These are phyloP conservation scores for Solanum pennellii DNA, from an alignment of 257 asterid species.

Conservation along the genomic window DNA sequence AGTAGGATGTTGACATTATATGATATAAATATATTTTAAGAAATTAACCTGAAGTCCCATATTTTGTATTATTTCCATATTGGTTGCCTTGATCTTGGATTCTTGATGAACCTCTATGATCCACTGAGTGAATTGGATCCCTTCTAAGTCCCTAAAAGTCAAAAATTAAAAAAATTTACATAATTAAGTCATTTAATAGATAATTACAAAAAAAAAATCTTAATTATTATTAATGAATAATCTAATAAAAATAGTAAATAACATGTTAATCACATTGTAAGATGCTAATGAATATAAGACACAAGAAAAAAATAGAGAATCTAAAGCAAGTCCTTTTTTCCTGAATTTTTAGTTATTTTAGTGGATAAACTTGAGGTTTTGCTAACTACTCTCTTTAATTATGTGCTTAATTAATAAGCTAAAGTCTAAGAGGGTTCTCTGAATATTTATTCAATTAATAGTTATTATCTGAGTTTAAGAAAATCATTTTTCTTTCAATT, in stretches of 20 bases:
- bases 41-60: constrained; percentile 24
- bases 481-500: too few species aligned
- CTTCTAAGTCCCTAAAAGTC: constrained; percentile 40
- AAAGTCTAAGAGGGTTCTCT: neutral
- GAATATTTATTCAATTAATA: too few species aligned
- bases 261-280: neutral
- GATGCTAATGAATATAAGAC: neutral
- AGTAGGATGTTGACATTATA: too few species aligned
- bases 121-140: constrained; percentile 19
- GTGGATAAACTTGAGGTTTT: neutral
- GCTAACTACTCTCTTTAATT: neutral
- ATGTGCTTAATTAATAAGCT: neutral
- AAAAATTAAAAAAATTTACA: neutral
- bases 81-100: constrained; percentile 11
- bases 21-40: neutral
- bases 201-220: too few species aligned
- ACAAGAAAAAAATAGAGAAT: neutral
- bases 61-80: constrained; percentile 2
- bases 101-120: constrained; percentile 2
- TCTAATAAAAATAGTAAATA: neutral
- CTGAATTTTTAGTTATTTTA: neutral
- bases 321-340: neutral
- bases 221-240: neutral
- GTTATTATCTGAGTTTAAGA: too few species aligned
- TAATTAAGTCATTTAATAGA: too few species aligned